phyloP scores from a whole-genome alignment of 2,329 filamentous ascomycete species.

The Rosellinia necatrix region DNA sequence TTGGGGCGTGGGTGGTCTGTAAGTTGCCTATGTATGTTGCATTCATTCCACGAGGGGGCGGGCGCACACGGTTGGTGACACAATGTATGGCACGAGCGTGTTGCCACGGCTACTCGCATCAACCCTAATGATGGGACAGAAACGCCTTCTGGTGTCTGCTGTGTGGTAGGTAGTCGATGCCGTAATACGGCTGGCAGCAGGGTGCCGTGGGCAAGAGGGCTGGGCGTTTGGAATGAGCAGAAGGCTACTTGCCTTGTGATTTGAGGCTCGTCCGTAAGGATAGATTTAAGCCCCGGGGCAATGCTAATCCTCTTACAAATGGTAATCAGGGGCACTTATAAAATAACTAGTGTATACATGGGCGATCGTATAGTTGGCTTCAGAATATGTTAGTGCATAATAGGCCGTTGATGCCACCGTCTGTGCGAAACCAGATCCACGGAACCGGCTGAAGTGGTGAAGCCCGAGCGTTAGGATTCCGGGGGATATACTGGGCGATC shows the following conservation, averaged over 20 bases:
- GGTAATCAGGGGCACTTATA: no score
- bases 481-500: constrained; percentile 15
- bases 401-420: constrained; percentile 10
- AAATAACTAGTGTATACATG: constrained; percentile 16
- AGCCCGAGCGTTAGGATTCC: constrained; percentile 15
- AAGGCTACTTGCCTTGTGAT: no score
- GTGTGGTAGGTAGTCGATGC: background rate
- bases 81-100: constrained; percentile 4
- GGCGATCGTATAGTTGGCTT: background rate
- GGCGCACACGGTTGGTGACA: constrained; percentile 2
- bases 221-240: background rate
- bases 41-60: constrained; percentile 1
- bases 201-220: background rate
- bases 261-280: background rate
- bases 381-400: background rate
- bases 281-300: no score
- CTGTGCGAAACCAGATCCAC: constrained; percentile 18
- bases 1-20: background rate
- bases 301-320: no score
- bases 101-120: constrained; percentile 23
- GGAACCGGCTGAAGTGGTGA: constrained; percentile 17
- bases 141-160: constrained; percentile 4
- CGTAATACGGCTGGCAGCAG: background rate
- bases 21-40: constrained; percentile 4
- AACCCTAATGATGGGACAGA: constrained; percentile 7